These are phyloP conservation scores for Astrocystis sublimbata DNA, from an alignment of 495 filamentous ascomycete genomes.

Conservation along the genomic window DNA sequence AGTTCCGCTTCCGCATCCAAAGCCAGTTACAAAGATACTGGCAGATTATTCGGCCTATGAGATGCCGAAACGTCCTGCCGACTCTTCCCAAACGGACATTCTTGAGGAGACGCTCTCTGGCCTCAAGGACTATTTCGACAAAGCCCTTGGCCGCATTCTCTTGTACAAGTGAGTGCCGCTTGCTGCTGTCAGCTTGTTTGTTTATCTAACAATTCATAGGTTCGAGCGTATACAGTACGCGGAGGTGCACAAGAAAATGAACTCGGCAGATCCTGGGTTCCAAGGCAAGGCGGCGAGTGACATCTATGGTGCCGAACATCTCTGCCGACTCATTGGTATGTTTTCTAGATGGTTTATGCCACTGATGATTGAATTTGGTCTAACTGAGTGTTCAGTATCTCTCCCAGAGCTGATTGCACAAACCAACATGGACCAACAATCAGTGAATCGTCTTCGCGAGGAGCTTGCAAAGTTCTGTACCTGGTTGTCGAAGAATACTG, in stretches of 20 bases:
- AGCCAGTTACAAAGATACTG: conserved; percentile 74
- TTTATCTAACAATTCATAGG: conserved; percentile 32
- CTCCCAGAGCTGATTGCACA: conserved; percentile 93
- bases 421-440: conserved; percentile 95
- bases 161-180: conserved; percentile 65
- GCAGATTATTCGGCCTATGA: conserved; percentile 74
- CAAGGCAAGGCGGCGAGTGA: conserved; percentile 68
- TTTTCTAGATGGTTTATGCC: conserved; percentile 15
- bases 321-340: conserved; percentile 84
- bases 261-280: conserved; percentile 53
- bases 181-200: not conserved
- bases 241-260: conserved; percentile 66
- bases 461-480: conserved; percentile 78
- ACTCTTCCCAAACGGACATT: conserved; percentile 73
- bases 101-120: conserved; percentile 85
- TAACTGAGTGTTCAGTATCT: conserved; percentile 58
- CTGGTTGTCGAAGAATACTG: conserved; percentile 74
- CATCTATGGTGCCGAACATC: conserved; percentile 91
- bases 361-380: not conserved
- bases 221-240: conserved; percentile 88
- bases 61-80: conserved; percentile 61
- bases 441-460: conserved; percentile 80
- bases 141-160: conserved; percentile 78
- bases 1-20: conserved; percentile 74
- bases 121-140: conserved; percentile 88